Base-by-base conservation (phyloP, 345 rosid genomes). In the Populus pruinosa region DNA sequence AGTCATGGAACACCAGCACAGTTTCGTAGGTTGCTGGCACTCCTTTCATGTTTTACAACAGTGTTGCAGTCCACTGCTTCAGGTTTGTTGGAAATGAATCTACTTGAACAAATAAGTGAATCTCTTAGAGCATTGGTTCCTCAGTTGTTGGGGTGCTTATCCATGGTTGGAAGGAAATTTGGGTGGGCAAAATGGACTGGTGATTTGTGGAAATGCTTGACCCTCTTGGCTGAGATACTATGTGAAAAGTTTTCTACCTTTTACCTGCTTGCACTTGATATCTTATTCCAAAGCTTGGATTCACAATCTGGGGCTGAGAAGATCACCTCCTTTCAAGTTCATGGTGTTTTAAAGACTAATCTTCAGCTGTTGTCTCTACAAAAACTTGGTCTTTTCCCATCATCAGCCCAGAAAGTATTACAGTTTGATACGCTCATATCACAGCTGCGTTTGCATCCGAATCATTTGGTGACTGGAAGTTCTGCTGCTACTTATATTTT, bases 151-250 rank as follows among this genome's bases (percentile, higher is more conserved):
- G 86, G 89, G 75, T 88, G 91, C 81, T 82, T 92, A 80, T 88
- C 93, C 69, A 71, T 88, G 82, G 88, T 94, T 69, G 98, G 97
- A 81, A 81, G 74, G 79, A 92, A 88, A 83, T 94, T 90, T 89
- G 97, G 97, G 70, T 94, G 96, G 96, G 87, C 91, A 67, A 90
- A 88, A 81, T 92, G 97, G 98, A 89, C 84, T 41, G 88, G 83
- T 76, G 93, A 94, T 84, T 86, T 87, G 10, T 94, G 94, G 97
- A 91, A 89, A 79, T 94, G 97, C 82, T 86, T 91, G 91, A 94
- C 97, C 61, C 93, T 92, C 39, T 86, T 92, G 90, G 98, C 97
- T 64, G 98, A 94, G 86, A 94, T 94, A 87, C 75, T 94, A 81
- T 62, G 92, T 23, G 93, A 94, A 83, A 88, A 87, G 70, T 92